Evolutionary conservation across 208 protist species (phyloP).

Genomic region (Crithidia fasciculata): DNA sequence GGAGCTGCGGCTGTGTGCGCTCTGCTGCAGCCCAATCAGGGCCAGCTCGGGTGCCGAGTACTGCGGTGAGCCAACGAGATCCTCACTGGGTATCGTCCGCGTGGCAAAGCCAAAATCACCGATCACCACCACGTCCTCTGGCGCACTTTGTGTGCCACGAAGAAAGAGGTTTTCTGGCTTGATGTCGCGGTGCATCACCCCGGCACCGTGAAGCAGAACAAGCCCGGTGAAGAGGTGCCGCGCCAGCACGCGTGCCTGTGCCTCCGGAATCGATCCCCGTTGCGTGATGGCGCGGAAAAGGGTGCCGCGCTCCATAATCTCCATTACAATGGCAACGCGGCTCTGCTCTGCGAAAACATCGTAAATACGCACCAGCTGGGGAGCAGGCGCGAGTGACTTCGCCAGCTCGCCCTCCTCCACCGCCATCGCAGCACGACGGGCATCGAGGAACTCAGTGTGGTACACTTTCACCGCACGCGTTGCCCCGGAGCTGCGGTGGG

Average conservation of each 20-base stretch:
- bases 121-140: slow-evolving; percentile 80
- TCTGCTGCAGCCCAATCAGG: slow-evolving; percentile 61
- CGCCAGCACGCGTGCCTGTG: slow-evolving; percentile 92
- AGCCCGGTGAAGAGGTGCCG: slow-evolving; percentile 96
- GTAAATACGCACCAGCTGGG: slow-evolving; percentile 86
- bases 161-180: slow-evolving; percentile 99
- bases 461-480: slow-evolving; percentile 71
- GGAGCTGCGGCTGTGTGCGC: slow-evolving; percentile 1
- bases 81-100: slow-evolving; percentile 42
- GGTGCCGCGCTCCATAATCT: slow-evolving; percentile 97
- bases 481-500: slow-evolving; percentile 42
- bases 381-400: slow-evolving; percentile 43
- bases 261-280: slow-evolving; percentile 90
- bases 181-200: slow-evolving; percentile 99
- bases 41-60: slow-evolving; percentile 89
- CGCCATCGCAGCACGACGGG: slow-evolving; percentile 45
- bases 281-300: slow-evolving; percentile 95
- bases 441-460: slow-evolving; percentile 41
- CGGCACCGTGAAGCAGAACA: slow-evolving; percentile 93
- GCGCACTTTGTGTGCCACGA: slow-evolving; percentile 55
- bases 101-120: slow-evolving; percentile 98
- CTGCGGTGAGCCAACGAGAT: slow-evolving; percentile 80
- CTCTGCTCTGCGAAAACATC: slow-evolving; percentile 85
- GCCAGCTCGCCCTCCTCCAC: slow-evolving; percentile 66
- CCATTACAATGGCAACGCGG: slow-evolving; percentile 95